Percentiles rank a stretch among this genome's conserved stretches.
Conservation (phyloP, 352 stramenopile genomes). For the Pythium monospermum region DNA sequence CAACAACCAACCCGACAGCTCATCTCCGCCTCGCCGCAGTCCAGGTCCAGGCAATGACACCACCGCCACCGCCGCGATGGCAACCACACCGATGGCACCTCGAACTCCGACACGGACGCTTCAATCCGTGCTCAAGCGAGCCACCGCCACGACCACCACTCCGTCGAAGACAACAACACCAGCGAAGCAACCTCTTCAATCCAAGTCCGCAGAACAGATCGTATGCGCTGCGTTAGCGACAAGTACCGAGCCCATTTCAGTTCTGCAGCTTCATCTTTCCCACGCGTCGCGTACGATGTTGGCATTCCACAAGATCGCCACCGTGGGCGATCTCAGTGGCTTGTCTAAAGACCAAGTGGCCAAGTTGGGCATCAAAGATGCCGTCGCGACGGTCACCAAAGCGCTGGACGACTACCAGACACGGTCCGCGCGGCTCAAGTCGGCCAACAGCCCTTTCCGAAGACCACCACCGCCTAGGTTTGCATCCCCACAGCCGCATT, state of each 20-base stretch:
- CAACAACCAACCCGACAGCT: no score
- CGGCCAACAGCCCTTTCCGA: conserved; percentile 15
- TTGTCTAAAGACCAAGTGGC: conserved; percentile 44
- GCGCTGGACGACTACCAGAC: conserved; percentile 53
- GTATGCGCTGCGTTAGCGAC: conserved; percentile 45
- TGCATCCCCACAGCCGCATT: conserved; percentile 15
- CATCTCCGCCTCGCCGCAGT: no score
- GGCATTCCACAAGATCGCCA: conserved; percentile 64
- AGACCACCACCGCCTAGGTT: conserved; percentile 36
- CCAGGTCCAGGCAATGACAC: no score
- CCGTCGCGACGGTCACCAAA: conserved; percentile 39
- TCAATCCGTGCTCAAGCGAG: no score
- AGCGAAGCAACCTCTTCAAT: no score
- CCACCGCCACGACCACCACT: no score
- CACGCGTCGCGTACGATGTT: conserved; percentile 50
- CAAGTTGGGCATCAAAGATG: conserved; percentile 58
- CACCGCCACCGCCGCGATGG: no score
- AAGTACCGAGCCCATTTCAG: conserved; percentile 44
- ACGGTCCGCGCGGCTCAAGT: conserved; percentile 31
- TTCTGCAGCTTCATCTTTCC: conserved; percentile 47
- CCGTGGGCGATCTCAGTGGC: conserved; percentile 57
- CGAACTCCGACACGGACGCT: no score
- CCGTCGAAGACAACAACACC: not conserved
- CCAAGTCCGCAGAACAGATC: not conserved
- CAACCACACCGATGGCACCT: no score